Evolutionary conservation across 2,329 filamentous ascomycete species (phyloP).

Genomic region (Fusarium beomiforme): DNA sequence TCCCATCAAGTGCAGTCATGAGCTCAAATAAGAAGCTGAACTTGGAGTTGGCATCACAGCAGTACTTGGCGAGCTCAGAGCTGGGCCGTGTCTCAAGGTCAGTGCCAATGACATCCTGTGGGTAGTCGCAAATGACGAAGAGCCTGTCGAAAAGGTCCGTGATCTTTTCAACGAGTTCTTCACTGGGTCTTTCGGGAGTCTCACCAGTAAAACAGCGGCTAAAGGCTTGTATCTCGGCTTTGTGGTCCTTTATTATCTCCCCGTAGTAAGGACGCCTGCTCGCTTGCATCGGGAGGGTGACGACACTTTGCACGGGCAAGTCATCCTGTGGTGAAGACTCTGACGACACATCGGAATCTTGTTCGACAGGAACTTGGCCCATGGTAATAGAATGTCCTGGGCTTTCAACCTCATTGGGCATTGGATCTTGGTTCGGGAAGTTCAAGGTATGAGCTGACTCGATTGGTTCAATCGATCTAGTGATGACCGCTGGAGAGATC

Average conservation of each 20-base stretch:
- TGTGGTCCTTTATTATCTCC: conserved; percentile 57
- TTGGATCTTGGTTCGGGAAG: conserved; percentile 27
- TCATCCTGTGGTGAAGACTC: conserved; percentile 21
- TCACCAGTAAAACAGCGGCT: conserved; percentile 54
- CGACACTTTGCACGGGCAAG: conserved; percentile 53
- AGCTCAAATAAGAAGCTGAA: conserved; percentile 68
- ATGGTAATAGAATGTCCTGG: conserved; percentile 41
- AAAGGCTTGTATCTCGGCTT: conserved; percentile 57
- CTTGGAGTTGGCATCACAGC: conserved; percentile 67
- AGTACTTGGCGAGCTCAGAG: conserved; percentile 60
- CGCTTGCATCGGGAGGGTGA: conserved; percentile 67
- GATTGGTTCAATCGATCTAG: conserved; percentile 41
- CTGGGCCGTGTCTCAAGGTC: conserved; percentile 51
- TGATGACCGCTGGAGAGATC: conserved; percentile 53
- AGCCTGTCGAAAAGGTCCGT: conserved; percentile 62
- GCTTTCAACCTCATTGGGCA: conserved; percentile 32
- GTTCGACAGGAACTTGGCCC: conserved; percentile 40
- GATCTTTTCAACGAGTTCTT: conserved; percentile 55
- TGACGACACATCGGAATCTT: conserved; percentile 35
- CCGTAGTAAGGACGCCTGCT: conserved; percentile 63
- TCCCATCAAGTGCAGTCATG: conserved; percentile 49
- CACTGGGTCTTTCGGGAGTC: conserved; percentile 51
- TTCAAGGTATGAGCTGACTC: conserved; percentile 34
- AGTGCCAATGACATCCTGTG: conserved; percentile 61
- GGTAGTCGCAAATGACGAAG: conserved; percentile 66